Conservation (phyloP, 2,329 filamentous ascomycete genomes). For the Scleromitrula shiraiana region DNA sequence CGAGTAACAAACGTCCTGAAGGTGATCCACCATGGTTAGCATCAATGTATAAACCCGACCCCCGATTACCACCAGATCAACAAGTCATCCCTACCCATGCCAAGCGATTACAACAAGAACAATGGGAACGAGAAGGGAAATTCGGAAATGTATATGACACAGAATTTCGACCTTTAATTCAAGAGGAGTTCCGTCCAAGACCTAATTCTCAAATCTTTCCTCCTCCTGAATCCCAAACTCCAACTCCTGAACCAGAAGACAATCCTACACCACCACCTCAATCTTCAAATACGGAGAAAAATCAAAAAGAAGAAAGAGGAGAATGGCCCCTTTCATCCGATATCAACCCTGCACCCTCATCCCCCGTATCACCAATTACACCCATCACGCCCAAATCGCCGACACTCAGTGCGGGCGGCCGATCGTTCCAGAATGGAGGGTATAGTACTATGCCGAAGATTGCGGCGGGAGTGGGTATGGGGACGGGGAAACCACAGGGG, state of each 20-base stretch:
- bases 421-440: conserved; percentile 35
- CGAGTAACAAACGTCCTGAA: conserved; percentile 60
- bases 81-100: conserved; percentile 94
- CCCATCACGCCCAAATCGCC: conserved; percentile 37
- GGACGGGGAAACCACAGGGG: conserved; percentile 33
- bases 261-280: conserved; percentile 7
- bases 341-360: not conserved
- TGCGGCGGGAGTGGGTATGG: too few relatives aligned
- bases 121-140: conserved; percentile 88
- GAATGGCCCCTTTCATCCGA: conserved; percentile 50
- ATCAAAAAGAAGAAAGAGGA: conserved; percentile 27
- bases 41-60: conserved; percentile 91
- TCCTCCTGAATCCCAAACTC: too few relatives aligned
- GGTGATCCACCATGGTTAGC: conserved; percentile 95
- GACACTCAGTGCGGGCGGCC: conserved; percentile 37
- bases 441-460: conserved; percentile 42
- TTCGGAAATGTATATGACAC: conserved; percentile 80
- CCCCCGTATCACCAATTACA: not conserved
- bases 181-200: conserved; percentile 59
- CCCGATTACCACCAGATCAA: conserved; percentile 85
- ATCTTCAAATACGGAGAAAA: conserved; percentile 24
- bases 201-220: conserved; percentile 55
- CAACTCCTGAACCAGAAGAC: conserved; percentile 1
- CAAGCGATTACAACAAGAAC: conserved; percentile 82
- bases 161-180: conserved; percentile 74